A percentile compares a stretch with the other conserved stretches of the same genome.
These are phyloP conservation scores for Acanthamoeba royreba DNA, from an alignment of 208 protist species.

Conservation along the genomic window DNA sequence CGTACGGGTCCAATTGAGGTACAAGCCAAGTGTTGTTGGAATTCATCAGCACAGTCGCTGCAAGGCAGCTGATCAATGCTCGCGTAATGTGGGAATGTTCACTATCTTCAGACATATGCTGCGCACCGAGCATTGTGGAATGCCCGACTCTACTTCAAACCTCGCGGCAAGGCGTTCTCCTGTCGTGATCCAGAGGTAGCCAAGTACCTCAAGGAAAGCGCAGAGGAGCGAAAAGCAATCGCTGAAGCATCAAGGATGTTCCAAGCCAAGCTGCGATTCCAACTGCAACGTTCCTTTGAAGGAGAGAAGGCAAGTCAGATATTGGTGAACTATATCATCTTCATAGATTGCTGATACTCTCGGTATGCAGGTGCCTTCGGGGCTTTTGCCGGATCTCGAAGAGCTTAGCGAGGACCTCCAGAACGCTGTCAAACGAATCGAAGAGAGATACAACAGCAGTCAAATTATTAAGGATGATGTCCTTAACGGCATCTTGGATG, in stretches of 20 bases:
- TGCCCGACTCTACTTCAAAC: background rate
- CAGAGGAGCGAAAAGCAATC: background rate
- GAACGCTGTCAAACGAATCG: background rate
- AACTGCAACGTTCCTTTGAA: background rate
- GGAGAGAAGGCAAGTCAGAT: background rate
- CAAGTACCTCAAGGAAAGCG: background rate
- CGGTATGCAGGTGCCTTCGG: background rate
- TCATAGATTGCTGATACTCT: no score
- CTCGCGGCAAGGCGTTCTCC: background rate
- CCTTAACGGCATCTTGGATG: background rate
- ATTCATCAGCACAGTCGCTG: no score
- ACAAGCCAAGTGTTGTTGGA: no score
- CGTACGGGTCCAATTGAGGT: background rate
- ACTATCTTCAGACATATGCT: background rate
- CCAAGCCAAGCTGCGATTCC: background rate
- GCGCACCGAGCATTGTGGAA: background rate
- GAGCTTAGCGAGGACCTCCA: background rate
- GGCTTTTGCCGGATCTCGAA: background rate
- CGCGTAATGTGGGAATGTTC: no score
- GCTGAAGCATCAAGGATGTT: background rate
- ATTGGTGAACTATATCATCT: no score
- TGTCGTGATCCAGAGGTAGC: background rate
- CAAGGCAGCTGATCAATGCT: no score
- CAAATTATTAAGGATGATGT: background rate
- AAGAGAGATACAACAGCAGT: background rate